Base-by-base conservation (phyloP, 441 rosid species). In the Heliophila coronopifolia region DNA sequence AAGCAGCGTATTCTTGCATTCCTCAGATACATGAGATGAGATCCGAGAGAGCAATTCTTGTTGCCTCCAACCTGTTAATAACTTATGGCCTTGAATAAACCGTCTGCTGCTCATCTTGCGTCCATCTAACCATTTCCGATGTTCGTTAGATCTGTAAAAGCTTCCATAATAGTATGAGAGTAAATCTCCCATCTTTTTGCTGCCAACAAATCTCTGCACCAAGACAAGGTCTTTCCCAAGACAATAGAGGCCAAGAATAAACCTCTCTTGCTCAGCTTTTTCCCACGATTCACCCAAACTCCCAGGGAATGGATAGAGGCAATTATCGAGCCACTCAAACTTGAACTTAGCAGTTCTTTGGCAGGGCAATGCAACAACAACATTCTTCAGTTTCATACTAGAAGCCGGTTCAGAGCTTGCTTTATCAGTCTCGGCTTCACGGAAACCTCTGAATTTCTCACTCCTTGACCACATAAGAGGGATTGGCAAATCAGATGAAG, bases 221-320 rank as follows among this genome's bases (percentile, higher is more conserved):
- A 52, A 59, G 50, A 66, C 46, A 57, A 86, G 77, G 64, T 86
- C 75, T 54, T 79, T 86, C 42, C 95, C 95, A 52, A 83, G 79
- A 65, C 76, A 74, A 63, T 83, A 83, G 61, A 86, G 70, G 42
- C 84, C 87, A 17, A 88, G 94, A 50, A 84, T 76, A 71, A 88
- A 82, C 66, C 72, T 58, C 20, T 67, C 69, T 24, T 38, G 67
- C 63, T 88, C 90, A 13, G 61, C 16, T 34, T 64, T 73, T 51
- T 36, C 60, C 92, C 92, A 88, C 33, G 71, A 27, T 33, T 73
- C 73, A 26, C 75, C 66, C 19, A 57, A 19, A 39, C 69, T 64
- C 42, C 81, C 89, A 28, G 96, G 91, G 58, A 80, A 77, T 19
- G 77, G 67, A 51, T 12, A 57, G 40, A 52, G 54, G 44, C 52